Conservation (phyloP, 2,329 filamentous ascomycete genomes). For the Fusarium scirpi region DNA sequence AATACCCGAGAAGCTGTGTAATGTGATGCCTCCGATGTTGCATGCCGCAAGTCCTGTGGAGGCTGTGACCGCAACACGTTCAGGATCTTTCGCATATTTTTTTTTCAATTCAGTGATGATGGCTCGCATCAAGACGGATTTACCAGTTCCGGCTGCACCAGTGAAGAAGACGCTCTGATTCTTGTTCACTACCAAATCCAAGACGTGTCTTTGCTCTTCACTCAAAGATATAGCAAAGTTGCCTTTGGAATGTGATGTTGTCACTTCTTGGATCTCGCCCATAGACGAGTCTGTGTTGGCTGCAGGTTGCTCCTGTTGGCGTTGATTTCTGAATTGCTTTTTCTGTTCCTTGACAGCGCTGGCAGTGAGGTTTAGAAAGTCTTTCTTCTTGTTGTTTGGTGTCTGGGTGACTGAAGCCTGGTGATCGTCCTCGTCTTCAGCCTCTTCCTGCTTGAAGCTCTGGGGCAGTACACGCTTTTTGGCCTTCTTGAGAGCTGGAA, state of each 20-base stretch:
- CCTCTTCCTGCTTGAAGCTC: conserved; percentile 53
- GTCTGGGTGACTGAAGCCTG: conserved; percentile 30
- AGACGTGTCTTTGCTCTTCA: conserved; percentile 85
- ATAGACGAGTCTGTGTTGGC: conserved; percentile 50
- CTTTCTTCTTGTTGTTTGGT: conserved; percentile 47
- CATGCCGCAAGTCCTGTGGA: conserved; percentile 96
- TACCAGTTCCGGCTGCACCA: conserved; percentile 94
- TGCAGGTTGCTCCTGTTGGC: conserved; percentile 54
- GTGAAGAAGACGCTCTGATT: conserved; percentile 97
- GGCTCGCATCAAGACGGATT: conserved; percentile 93
- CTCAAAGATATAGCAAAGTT: conserved; percentile 76
- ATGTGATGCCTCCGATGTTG: conserved; percentile 94
- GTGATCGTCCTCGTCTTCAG: conserved; percentile 52
- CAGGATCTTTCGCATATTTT: conserved; percentile 81
- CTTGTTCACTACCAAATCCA: conserved; percentile 83
- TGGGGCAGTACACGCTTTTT: conserved; percentile 75
- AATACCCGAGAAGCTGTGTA: conserved; percentile 94
- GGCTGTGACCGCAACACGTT: conserved; percentile 91
- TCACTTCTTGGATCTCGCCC: conserved; percentile 57
- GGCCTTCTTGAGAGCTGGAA: conserved; percentile 50
- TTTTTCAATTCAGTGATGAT: conserved; percentile 85
- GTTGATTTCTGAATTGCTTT: conserved; percentile 75
- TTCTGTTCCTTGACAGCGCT: conserved; percentile 71
- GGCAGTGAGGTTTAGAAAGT: conserved; percentile 43
- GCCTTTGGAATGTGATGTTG: conserved; percentile 46